A percentile compares a stretch with the other conserved stretches of the same genome.
These are phyloP conservation scores for Pseudonitzschia delicatissima DNA, from an alignment of 108 stramenopile genomes.

Conservation along the genomic window DNA sequence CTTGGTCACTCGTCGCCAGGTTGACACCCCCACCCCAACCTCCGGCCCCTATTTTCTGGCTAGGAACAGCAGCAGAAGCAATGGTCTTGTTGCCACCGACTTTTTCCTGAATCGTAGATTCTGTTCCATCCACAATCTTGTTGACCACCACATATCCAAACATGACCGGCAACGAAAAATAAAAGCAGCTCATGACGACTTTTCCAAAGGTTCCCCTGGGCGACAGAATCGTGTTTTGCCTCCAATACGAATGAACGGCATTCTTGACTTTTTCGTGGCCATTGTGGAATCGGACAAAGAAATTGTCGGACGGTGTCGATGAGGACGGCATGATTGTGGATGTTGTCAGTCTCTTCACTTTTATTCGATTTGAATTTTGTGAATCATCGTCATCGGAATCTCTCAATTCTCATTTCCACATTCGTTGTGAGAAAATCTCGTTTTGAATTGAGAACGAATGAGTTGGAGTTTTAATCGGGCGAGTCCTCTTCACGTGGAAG, in stretches of 20 bases:
- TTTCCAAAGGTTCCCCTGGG: conserved; percentile 69
- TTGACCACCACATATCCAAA: conserved; percentile 68
- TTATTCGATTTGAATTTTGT: too few species aligned
- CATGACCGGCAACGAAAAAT: conserved; percentile 70
- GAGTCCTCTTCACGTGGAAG: too few species aligned
- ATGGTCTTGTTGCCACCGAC: conserved; percentile 37
- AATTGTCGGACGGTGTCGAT: too few species aligned
- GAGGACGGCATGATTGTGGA: too few species aligned
- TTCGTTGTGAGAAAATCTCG: too few species aligned
- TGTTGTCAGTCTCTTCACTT: too few species aligned
- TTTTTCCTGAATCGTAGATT: conserved; percentile 59
- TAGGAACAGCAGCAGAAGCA: conserved; percentile 1
- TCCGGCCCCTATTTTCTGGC: conserved; percentile 61
- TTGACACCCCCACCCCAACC: conserved; percentile 73
- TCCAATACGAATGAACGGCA: conserved; percentile 56
- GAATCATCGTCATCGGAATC: too few species aligned
- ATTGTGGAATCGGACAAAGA: conserved; percentile 27
- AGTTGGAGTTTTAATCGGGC: too few species aligned
- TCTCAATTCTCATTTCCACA: too few species aligned
- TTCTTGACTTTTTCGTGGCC: conserved; percentile 44
- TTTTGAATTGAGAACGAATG: too few species aligned
- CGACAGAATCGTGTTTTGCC: conserved; percentile 25
- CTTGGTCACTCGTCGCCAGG: conserved; percentile 54
- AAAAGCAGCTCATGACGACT: conserved; percentile 69
- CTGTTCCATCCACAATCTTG: conserved; percentile 59